These are phyloP conservation scores for Alternaria brassicicola DNA, from an alignment of 2,329 filamentous ascomycete species.

Conservation along the genomic window DNA sequence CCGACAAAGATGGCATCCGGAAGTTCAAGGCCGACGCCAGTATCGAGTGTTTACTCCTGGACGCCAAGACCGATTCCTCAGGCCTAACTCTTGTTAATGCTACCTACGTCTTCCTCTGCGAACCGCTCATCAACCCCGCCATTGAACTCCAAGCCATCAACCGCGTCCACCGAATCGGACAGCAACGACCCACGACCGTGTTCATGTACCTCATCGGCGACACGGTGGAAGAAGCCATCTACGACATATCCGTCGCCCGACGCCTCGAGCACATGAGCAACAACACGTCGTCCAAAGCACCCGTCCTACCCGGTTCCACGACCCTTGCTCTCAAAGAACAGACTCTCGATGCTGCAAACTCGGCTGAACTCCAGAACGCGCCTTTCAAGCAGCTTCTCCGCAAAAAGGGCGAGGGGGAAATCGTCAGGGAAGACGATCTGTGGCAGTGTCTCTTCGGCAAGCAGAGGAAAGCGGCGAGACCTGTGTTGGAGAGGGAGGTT, in stretches of 20 bases:
- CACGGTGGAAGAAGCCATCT: conserved; percentile 90
- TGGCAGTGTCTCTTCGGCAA: conserved; percentile 88
- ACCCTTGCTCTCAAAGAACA: conserved; percentile 59
- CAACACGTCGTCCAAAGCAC: neutral
- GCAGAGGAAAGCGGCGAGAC: conserved; percentile 46
- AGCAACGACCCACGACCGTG: conserved; percentile 84
- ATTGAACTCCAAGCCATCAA: conserved; percentile 95
- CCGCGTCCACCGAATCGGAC: conserved; percentile 92
- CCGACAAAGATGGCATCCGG: conserved; percentile 70
- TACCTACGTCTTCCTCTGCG: conserved; percentile 91
- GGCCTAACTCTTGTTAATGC: conserved; percentile 92
- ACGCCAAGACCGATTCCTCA: conserved; percentile 85
- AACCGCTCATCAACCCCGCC: conserved; percentile 90
- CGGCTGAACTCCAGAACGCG: conserved; percentile 78
- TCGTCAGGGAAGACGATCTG: conserved; percentile 77
- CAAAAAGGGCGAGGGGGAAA: conserved; percentile 74
- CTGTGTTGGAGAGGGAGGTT: conserved; percentile 53
- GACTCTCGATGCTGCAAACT: conserved; percentile 81
- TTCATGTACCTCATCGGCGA: conserved; percentile 94
- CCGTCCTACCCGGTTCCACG: conserved; percentile 22
- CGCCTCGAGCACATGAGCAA: conserved; percentile 77
- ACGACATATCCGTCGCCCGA: conserved; percentile 80
- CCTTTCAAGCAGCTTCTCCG: conserved; percentile 74
- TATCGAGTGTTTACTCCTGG: conserved; percentile 83
- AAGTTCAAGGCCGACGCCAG: conserved; percentile 76